Conservation (phyloP, 139 green algal genomes). For the Zygnema circumcarinatum region DNA sequence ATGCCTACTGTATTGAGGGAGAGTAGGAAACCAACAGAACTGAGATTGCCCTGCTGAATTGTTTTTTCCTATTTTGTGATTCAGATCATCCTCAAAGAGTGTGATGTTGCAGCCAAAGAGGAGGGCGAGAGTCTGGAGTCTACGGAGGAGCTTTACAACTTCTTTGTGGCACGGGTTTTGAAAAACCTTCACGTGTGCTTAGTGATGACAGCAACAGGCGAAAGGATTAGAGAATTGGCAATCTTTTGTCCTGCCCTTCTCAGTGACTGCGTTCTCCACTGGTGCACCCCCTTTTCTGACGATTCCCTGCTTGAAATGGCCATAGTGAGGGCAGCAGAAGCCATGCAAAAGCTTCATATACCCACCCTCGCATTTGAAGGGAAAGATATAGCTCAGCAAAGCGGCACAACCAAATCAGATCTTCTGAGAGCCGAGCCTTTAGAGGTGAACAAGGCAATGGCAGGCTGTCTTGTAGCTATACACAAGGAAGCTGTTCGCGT, state of each 20-base stretch:
- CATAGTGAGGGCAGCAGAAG: background rate
- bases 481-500: background rate
- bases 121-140: background rate
- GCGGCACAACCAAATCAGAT: background rate
- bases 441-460: background rate
- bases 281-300: constrained; percentile 2
- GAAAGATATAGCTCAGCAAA: background rate
- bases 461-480: background rate
- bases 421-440: background rate
- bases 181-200: constrained; percentile 37
- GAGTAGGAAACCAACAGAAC: too few species aligned
- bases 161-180: constrained; percentile 14
- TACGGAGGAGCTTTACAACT: constrained; percentile 13
- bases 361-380: background rate
- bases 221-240: background rate
- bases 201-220: constrained; percentile 22
- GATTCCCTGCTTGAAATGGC: constrained; percentile 12
- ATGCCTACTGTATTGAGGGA: too few species aligned
- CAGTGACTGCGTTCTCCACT: constrained; percentile 26
- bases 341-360: background rate
- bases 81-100: background rate
- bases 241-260: constrained; percentile 15
- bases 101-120: background rate
- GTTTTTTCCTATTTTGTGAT: too few species aligned
- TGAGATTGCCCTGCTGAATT: too few species aligned